Base-by-base conservation (phyloP, 495 filamentous ascomycete species). In the Talaromyces borbonicus region DNA sequence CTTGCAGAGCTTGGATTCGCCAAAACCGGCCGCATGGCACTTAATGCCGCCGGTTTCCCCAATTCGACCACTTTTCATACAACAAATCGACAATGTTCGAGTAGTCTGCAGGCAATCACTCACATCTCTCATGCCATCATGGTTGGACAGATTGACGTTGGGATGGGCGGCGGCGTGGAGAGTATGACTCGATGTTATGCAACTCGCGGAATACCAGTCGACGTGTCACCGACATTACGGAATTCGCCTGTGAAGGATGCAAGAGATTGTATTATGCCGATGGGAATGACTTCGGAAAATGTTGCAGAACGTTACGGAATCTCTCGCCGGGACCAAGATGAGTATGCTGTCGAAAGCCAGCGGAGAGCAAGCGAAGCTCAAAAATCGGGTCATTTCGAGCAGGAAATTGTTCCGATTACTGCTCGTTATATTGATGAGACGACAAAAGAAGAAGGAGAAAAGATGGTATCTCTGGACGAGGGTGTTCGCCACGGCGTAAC, bases 281-380 rank as follows among this genome's bases (percentile, higher is more conserved):
- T 95, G 88, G 83, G 89, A 5, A 83, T 87, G 75, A 95, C 88
- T 1, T 83, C 78, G 12, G 88, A 95, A 67, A 94, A 94, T 58
- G 85, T 95, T 6, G 84, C 76, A 43, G 73, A 70, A 46, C 84
- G 92, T 60, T 95, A 93, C 57, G 72, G 80, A 36, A 75, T 94
- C 52, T 62, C 75, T 8, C 73, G 88, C 22, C 75, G 84, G 55
- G 59, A 60, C 39, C 84, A 92, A 58, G 88, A 95, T 60, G 65
- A 74, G 46, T 93, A 77, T 61, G 84, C 88, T 0, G 82, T 80
- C 8, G 83, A 88, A 68, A 82, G 75, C 30, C 92, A 83, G 63
- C 71, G 74, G 51, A 75, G 84, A 25, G 88, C 88, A 14, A 84
- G 87, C 61, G 61, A 58, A 25, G 85, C 88, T 3, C 88, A 95